Conservation (phyloP, 441 rosid species). For the Lepidium campestre region DNA sequence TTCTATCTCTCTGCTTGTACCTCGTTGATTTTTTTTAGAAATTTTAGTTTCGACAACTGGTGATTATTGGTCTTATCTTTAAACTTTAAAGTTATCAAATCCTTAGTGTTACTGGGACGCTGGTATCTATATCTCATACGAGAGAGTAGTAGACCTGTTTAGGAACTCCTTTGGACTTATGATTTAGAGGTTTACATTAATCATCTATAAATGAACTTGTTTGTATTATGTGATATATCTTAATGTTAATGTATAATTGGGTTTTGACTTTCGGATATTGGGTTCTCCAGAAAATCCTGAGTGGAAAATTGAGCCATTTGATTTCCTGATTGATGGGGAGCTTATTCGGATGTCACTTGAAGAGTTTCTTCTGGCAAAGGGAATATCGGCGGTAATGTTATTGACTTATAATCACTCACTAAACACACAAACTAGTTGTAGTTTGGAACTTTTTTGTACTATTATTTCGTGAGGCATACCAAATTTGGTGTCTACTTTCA, state of each 20-base stretch:
- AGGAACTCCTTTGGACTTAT: neutral
- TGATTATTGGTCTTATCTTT: neutral
- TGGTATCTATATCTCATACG: no score
- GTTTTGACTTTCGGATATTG: neutral
- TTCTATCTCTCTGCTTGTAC: neutral
- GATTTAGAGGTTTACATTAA: neutral
- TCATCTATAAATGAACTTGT: neutral
- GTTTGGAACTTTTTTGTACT: neutral
- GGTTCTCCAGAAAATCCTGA: conserved; percentile 49
- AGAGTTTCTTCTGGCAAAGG: conserved; percentile 82
- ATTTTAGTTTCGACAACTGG: neutral
- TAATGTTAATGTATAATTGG: neutral
- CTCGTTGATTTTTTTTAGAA: neutral
- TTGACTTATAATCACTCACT: neutral
- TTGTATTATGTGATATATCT: neutral
- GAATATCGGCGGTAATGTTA: conserved; percentile 75
- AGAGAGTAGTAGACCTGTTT: neutral
- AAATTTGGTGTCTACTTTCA: neutral
- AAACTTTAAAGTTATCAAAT: neutral
- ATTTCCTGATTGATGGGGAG: conserved; percentile 90
- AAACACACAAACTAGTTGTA: neutral
- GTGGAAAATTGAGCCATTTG: conserved; percentile 77
- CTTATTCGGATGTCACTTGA: conserved; percentile 85
- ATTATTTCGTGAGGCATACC: neutral
- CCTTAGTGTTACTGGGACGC: neutral